Evolutionary conservation across 345 rosid species (phyloP), one percentile per base, ranked within the genome.

Genomic region (Pistacia atlantica): DNA sequence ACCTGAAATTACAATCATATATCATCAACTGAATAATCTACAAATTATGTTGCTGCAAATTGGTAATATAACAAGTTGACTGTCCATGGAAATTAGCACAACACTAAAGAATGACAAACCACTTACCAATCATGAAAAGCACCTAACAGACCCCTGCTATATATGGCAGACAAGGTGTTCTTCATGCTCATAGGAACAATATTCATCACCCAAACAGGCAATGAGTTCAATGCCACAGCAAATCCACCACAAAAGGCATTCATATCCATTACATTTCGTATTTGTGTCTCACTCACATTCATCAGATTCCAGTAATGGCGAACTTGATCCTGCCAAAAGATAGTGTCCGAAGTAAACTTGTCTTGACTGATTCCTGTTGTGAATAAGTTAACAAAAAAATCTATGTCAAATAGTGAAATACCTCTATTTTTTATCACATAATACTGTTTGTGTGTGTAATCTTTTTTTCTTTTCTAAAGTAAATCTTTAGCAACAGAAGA

Each of bases 201-300:
- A 85, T 94, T 94, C 97, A 94, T 96, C 78, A 96, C 93, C 97
- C 97, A 93, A 68, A 91, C 91, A 11, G 97, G 97, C 13, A 78
- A 83, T 60, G 80, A 75, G 73, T 78, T 88, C 87, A 92, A 78
- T 60, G 95, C 93, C 52, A 78, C 86, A 76, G 92, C 84, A 84
- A 73, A 94, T 62, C 99, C 99, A 65, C 98, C 98, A 57, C 83
- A 59, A 80, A 80, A 86, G 69, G 99, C 92, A 58, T 91, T 93
- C 98, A 93, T 92, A 77, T 96, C 97, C 98, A 96, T 90, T 81
- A 90, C 85, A 82, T 92, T 96, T 76, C 94, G 84, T 79, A 89
- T 78, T 74, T 89, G 90, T 5, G 82, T 84, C 80, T 75, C 77
- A 17, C 73, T 86, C 18, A 84, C 74, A 73, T 86, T 84, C 95